phyloP scores from a whole-genome alignment of 805 yeast species.

The Ogataea saltuana region DNA sequence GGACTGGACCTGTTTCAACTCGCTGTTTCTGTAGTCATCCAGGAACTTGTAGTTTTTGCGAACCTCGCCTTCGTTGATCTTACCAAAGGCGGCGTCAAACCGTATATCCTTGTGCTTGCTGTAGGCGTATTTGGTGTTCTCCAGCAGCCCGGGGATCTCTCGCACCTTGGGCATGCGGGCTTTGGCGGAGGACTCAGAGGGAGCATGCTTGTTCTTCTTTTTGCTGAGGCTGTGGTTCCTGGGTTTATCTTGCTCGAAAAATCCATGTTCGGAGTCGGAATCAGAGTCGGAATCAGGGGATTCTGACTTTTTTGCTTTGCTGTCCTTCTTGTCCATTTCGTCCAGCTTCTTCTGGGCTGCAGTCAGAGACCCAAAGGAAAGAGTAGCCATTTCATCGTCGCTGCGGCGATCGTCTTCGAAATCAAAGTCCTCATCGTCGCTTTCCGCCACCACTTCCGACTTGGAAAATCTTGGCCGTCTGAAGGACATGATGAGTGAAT shows the following conservation, averaged over 20 bases:
- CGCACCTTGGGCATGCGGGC: conserved; percentile 68
- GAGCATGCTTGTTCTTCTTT: conserved; percentile 78
- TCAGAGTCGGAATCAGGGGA: conserved; percentile 21
- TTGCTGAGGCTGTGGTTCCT: conserved; percentile 19
- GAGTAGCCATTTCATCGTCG: conserved; percentile 50
- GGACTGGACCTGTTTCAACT: conserved; percentile 59
- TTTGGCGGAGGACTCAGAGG: conserved; percentile 75
- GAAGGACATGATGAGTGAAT: conserved; percentile 8
- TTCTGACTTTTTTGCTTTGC: conserved; percentile 18
- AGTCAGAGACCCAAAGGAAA: conserved; percentile 68
- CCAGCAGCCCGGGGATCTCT: conserved; percentile 65
- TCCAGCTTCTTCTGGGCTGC: conserved; percentile 55
- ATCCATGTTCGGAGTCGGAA: conserved; percentile 31
- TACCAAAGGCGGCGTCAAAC: conserved; percentile 88
- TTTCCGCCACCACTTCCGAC: conserved; percentile 31
- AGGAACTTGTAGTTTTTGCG: conserved; percentile 81
- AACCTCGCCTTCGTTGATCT: conserved; percentile 65
- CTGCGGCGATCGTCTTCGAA: conserved; percentile 4
- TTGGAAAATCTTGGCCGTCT: conserved; percentile 27
- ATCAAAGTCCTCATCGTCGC: conserved; percentile 19
- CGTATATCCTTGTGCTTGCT: conserved; percentile 76
- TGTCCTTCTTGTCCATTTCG: conserved; percentile 18
- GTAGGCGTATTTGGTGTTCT: conserved; percentile 37
- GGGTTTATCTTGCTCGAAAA: conserved; percentile 40
- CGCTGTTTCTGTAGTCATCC: conserved; percentile 80